Evolutionary conservation across 306 rosid genomes (phyloP).

Genomic region (Dicorynia guianensis): DNA sequence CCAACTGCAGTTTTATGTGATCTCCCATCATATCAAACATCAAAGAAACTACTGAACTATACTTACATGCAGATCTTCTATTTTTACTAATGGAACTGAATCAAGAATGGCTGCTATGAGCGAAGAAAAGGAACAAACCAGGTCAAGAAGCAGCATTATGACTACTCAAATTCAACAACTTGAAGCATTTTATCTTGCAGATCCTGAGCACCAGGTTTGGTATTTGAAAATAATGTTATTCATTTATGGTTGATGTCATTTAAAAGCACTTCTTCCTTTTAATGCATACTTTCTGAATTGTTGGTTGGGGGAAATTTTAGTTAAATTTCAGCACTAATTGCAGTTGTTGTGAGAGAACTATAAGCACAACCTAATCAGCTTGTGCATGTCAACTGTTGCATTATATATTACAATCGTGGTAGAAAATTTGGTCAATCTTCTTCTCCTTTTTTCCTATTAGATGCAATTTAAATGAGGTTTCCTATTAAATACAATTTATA

Average conservation of each 20-base stretch:
- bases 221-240: constrained; percentile 23
- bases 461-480: no score
- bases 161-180: constrained; percentile 82
- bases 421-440: no score
- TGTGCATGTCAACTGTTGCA: constrained; percentile 26
- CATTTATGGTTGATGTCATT: constrained; percentile 12
- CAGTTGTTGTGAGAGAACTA: constrained; percentile 5
- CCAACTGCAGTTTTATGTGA: constrained; percentile 12
- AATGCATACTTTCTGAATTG: neutral
- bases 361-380: neutral
- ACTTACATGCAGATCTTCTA: constrained; percentile 68
- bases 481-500: no score
- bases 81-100: constrained; percentile 83
- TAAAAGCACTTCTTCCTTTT: neutral
- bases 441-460: no score
- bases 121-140: constrained; percentile 87
- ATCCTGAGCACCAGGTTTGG: constrained; percentile 91
- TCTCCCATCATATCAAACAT: constrained; percentile 29
- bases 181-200: constrained; percentile 77
- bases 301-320: neutral
- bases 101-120: constrained; percentile 73
- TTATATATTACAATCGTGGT: neutral
- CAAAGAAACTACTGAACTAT: constrained; percentile 18
- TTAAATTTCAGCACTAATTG: constrained; percentile 5
- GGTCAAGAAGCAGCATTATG: constrained; percentile 76